These are phyloP conservation scores for Tetradesmus lagerheimii DNA, from an alignment of 139 green algal species.

Conservation along the genomic window DNA sequence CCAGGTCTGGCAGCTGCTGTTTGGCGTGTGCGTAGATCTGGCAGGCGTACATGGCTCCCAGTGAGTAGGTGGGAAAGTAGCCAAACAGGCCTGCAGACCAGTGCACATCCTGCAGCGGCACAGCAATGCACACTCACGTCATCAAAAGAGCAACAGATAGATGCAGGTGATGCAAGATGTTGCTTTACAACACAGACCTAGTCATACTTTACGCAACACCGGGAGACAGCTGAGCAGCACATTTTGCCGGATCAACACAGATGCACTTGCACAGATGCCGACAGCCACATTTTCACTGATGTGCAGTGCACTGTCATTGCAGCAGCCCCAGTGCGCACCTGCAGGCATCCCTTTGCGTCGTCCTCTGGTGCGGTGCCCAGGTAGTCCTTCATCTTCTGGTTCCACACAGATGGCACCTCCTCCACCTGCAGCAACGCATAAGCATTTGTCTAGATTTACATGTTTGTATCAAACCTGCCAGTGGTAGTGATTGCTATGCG, in stretches of 20 bases:
- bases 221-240: too few species aligned
- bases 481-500: too few species aligned
- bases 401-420: slow-evolving; percentile 84
- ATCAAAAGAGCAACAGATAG: too few species aligned
- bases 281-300: too few species aligned
- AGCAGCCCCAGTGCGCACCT: slow-evolving; percentile 53
- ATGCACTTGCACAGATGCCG: too few species aligned
- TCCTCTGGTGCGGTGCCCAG: slow-evolving; percentile 69
- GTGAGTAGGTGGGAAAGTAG: slow-evolving; percentile 92
- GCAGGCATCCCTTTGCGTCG: slow-evolving; percentile 85
- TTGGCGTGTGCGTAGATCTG: slow-evolving; percentile 77
- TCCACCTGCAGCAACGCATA: background rate
- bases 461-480: too few species aligned
- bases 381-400: slow-evolving; percentile 83
- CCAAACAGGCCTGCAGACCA: slow-evolving; percentile 81
- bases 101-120: slow-evolving; percentile 85
- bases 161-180: too few species aligned
- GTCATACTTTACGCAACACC: too few species aligned
- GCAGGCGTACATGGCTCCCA: slow-evolving; percentile 85
- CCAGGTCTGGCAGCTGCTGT: slow-evolving; percentile 74
- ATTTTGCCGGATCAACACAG: too few species aligned
- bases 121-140: background rate
- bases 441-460: too few species aligned
- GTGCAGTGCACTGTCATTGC: too few species aligned
- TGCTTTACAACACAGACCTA: too few species aligned